Base-by-base conservation (phyloP, 2,329 filamentous ascomycete genomes). In the Amesomyces nigricolor region DNA sequence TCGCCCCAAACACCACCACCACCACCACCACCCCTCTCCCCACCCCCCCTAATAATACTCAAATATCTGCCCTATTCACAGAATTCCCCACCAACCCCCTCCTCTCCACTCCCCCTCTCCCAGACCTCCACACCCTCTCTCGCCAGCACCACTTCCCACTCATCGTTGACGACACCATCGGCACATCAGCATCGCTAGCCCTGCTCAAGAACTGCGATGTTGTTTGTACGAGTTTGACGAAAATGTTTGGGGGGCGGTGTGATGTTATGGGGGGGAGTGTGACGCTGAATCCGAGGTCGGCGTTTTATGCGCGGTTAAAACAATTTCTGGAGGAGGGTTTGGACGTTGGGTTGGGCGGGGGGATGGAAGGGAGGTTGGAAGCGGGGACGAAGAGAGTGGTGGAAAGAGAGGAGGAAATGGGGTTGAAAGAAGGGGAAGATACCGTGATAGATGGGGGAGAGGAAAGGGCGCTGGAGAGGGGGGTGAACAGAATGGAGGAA, bases 71-170 rank as follows among this genome's bases (percentile, higher is more conserved):
- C 0, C 16, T 63, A 0, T 45, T 64, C 30, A 64, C 63, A 49
- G 63, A 64, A 37, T 62, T 63, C 46, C 62, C 62, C 6, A 58
- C 61, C 6, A 64, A 64, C 57, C 63, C 63, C 1, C 56, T 64
- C 3, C 42, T 63, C 0, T 55, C 60, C 11, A 45, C 53, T 6
- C 62, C 63, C 16, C 37, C 56, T 42, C 48, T 64, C 0, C 0
- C 14, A 2, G 14, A n/a, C 8, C 57, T 64, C 0, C 35, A 46
- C 42, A 1, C 13, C 0, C 49, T 62, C 17, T 22, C 58, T 0
- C 10, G 3, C 2, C 8, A 37, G 1, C 42, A 59, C 39, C 5
- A 46, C 5, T 60, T 63, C 14, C 16, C 48, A 1, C 51, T 64
- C 6, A 49, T 62, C 2, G 61, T 64, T 14, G 63, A 64, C 44